Percentiles rank a stretch among this genome's conserved stretches.
These are phyloP conservation scores for Blastocladiella emersonii DNA, from an alignment of 371 early-diverging fungal species.

Conservation along the genomic window DNA sequence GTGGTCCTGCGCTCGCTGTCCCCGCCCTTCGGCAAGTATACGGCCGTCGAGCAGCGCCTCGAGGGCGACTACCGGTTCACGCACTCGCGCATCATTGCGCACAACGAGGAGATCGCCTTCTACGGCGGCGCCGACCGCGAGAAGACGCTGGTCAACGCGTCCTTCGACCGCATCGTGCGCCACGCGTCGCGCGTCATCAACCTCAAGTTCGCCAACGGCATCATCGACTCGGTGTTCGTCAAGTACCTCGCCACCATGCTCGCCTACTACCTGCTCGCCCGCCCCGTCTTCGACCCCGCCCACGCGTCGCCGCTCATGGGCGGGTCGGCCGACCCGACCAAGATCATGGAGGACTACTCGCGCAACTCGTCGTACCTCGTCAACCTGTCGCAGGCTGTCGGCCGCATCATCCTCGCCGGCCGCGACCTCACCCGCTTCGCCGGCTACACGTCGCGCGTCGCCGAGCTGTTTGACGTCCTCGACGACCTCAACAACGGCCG, in stretches of 20 bases:
- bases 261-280: constrained; percentile 61
- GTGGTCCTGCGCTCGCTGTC: constrained; percentile 57
- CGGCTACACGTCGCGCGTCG: constrained; percentile 59
- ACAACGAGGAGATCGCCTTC: constrained; percentile 79
- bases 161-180: constrained; percentile 37
- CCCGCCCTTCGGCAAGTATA: constrained; percentile 65
- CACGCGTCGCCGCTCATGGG: constrained; percentile 46
- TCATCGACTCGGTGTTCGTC: constrained; percentile 57
- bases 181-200: constrained; percentile 6
- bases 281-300: constrained; percentile 61
- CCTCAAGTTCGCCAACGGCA: constrained; percentile 6
- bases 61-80: constrained; percentile 77
- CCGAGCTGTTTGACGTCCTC: constrained; percentile 57
- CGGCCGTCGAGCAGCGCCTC: constrained; percentile 58
- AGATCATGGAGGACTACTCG: constrained; percentile 72
- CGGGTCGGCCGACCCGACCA: constrained; percentile 47
- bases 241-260: constrained; percentile 80
- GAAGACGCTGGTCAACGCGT: constrained; percentile 48
- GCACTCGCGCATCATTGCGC: constrained; percentile 67
- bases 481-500: constrained; percentile 50
- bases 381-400: constrained; percentile 60
- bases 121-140: constrained; percentile 65
- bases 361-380: constrained; percentile 74
- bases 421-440: constrained; percentile 70
- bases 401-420: constrained; percentile 26